Evolutionary conservation across 371 early-diverging fungal genomes (phyloP), one percentile per base, ranked within the genome.

Genomic region (Gilbertella persicaria): DNA sequence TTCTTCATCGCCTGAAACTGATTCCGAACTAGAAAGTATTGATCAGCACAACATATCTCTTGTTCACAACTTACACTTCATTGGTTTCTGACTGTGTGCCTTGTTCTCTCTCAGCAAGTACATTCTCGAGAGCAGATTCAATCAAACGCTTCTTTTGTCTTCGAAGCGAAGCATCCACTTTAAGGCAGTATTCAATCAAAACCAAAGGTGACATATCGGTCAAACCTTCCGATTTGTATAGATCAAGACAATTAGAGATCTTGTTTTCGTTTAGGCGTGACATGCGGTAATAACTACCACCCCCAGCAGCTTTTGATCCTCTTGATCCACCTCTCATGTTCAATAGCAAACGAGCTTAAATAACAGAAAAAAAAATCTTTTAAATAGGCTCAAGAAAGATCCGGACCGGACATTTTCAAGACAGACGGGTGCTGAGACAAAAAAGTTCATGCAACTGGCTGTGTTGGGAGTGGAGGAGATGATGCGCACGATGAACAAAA

Each of bases 81-180:
- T 38, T 19, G 4, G 13, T 28, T 29, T 37, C 39, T 29, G 44
- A n/a, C n/a, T n/a, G n/a, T 9, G 42, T 5, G 14, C 16, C 57
- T 44, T 66, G 48, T 3, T 10, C 23, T 16, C 40, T 44, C 24
- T 50, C 44, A 8, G 37, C 23, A 35, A 53, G 41, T n/a, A 54
- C 61, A 62, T 72, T 75, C 40, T 78, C 71, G 13, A 85, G 71
- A 45, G 69, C 69, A 13, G 59, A 56, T 47, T 80, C 81, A 0
- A 85, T 37, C 54, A 71, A 67, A 14, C 56, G 49, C 28, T 66
- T 67, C 40, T 83, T 85, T 37, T 71, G 63, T 37, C 86, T 62
- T 58, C 69, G 50, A 17, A 84, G 56, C 4, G 73, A 66, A 17
- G 60, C 35, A 41, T 85, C 85, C 12, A 62, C 67, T 25, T 64